These are phyloP conservation scores for Amniculicola lignicola DNA, from an alignment of 495 filamentous ascomycete species.

Conservation along the genomic window DNA sequence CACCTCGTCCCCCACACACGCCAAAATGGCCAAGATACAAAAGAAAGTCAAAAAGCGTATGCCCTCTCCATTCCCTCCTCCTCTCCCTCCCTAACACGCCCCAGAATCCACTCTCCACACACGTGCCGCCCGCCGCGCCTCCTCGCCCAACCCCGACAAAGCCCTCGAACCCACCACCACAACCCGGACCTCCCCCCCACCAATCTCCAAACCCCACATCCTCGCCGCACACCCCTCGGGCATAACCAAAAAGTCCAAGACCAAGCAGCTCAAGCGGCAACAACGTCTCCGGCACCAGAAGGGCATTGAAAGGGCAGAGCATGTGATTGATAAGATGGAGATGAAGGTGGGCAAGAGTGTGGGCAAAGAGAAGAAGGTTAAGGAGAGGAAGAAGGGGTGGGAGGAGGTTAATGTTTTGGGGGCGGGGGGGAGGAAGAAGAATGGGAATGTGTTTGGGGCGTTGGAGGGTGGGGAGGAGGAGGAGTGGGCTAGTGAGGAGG, in stretches of 20 bases:
- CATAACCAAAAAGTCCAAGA: conserved; percentile 61
- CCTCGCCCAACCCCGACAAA: conserved; percentile 70
- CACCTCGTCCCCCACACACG: neutral
- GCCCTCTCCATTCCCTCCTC: neutral
- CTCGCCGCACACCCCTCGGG: conserved; percentile 62
- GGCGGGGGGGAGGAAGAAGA: conserved; percentile 13
- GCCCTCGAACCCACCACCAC: conserved; percentile 56
- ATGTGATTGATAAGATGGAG: conserved; percentile 64
- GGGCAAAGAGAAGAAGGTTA: conserved; percentile 57
- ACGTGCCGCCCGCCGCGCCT: conserved; percentile 69
- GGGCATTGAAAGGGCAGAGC: conserved; percentile 69
- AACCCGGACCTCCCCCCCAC: neutral
- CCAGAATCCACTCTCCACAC: conserved; percentile 58
- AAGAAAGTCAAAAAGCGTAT: conserved; percentile 29
- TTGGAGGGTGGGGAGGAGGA: conserved; percentile 19
- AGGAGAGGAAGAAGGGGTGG: conserved; percentile 39
- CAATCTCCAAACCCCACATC: conserved; percentile 51
- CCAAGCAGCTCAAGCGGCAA: conserved; percentile 57
- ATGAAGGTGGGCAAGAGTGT: conserved; percentile 67
- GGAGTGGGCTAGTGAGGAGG: conserved; percentile 42
- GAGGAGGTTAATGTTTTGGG: conserved; percentile 33
- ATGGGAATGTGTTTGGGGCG: conserved; percentile 18
- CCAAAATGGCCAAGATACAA: conserved; percentile 35
- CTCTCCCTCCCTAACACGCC: conserved; percentile 38
- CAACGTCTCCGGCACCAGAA: conserved; percentile 67